These are phyloP conservation scores for Cicer pinnatifidum DNA, from an alignment of 306 rosid genomes.

Conservation along the genomic window DNA sequence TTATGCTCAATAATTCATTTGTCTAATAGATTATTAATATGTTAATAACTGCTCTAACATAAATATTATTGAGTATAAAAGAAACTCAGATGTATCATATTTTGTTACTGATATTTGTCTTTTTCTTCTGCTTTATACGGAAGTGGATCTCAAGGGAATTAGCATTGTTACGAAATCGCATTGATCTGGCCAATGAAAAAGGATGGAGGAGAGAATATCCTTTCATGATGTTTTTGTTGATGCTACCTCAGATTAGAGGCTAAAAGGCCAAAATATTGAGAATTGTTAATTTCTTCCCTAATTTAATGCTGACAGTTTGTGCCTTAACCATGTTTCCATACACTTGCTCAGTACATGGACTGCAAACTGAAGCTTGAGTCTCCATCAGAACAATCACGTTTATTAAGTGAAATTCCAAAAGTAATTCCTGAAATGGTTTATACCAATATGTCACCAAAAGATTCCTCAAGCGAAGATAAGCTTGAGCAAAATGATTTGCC, in stretches of 20 bases:
- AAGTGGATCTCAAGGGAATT: conserved; percentile 80
- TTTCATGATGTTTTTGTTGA: conserved; percentile 40
- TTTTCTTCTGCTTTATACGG: conserved; percentile 32
- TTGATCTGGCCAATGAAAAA: conserved; percentile 84
- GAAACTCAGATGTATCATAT: not conserved
- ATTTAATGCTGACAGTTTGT: conserved; percentile 40
- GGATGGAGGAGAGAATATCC: conserved; percentile 98
- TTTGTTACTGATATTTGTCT: conserved; percentile 39
- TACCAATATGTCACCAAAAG: conserved; percentile 44
- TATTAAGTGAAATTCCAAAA: conserved; percentile 55
- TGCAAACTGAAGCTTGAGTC: conserved; percentile 56
- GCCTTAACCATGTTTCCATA: conserved; percentile 65
- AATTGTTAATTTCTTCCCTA: conserved; percentile 15
- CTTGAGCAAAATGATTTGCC: conserved; percentile 45
- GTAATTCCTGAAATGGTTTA: conserved; percentile 61
- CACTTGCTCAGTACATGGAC: conserved; percentile 60
- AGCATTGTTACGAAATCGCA: conserved; percentile 61
- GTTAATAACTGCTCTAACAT: too few species aligned
- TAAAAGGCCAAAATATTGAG: conserved; percentile 27
- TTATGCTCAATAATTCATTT: not conserved
- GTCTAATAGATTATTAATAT: conserved; percentile 20
- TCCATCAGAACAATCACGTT: conserved; percentile 61
- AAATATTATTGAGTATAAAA: not conserved
- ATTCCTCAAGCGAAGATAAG: conserved; percentile 44
- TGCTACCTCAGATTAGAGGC: conserved; percentile 25